A percentile compares a stretch with the other conserved stretches of the same genome.
These are phyloP conservation scores for Scheffersomyces coipomensis DNA, from an alignment of 805 yeast genomes.

Conservation along the genomic window DNA sequence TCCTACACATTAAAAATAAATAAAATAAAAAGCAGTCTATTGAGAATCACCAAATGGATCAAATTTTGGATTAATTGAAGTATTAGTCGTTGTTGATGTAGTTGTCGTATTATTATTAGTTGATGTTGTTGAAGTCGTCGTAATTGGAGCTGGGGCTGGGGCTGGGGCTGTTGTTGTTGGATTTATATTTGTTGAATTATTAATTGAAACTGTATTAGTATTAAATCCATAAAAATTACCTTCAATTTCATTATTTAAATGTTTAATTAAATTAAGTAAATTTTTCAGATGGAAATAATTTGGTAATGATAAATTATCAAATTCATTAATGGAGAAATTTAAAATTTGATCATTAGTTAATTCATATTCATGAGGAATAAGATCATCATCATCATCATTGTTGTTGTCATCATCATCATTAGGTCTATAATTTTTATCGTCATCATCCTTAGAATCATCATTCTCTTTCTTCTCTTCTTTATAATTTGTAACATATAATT, in stretches of 20 bases:
- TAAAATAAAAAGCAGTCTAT: too few species aligned
- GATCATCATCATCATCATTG: conserved; percentile 3
- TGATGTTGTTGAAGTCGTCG: not conserved
- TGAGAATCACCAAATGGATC: conserved; percentile 22
- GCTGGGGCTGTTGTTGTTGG: not conserved
- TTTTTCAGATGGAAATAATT: conserved; percentile 54
- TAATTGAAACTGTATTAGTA: not conserved
- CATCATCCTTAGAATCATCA: not conserved
- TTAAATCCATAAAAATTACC: conserved; percentile 44
- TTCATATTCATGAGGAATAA: conserved; percentile 37
- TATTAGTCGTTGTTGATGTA: not conserved
- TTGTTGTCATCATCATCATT: conserved; percentile 27
- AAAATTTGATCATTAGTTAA: conserved; percentile 38
- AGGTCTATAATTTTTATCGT: not conserved
- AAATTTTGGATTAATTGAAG: conserved; percentile 19
- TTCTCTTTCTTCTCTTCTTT: conserved; percentile 3
- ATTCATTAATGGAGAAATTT: conserved; percentile 44
- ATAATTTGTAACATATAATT: conserved; percentile 18
- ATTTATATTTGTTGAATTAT: not conserved
- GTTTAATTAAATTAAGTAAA: conserved; percentile 44
- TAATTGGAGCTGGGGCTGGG: not conserved
- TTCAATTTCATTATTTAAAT: conserved; percentile 41
- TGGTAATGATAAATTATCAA: conserved; percentile 39
- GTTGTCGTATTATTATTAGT: not conserved
- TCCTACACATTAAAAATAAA: too few species aligned